Conservation (phyloP, 192 early-diverging fungal species). For the Rhizoclosmatium globosum region DNA sequence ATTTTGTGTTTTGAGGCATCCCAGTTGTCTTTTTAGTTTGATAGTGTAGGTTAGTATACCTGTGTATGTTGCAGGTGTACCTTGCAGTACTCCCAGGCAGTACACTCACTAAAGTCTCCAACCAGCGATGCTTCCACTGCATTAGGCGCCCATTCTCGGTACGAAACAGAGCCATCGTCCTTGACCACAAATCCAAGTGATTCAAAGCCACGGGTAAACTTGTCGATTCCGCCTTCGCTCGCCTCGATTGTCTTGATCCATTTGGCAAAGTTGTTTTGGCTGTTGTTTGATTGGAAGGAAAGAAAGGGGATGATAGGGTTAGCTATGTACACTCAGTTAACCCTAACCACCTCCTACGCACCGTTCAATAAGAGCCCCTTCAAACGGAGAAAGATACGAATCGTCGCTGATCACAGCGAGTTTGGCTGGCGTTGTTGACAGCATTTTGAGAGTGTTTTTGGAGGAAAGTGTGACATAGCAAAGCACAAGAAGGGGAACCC, state of each 20-base stretch:
- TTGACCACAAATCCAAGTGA: conserved; percentile 78
- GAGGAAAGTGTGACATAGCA: not conserved
- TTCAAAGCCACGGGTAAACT: conserved; percentile 84
- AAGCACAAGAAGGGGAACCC: too few species aligned
- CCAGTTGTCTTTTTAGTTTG: conserved; percentile 77
- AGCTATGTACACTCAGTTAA: too few species aligned
- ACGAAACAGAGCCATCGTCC: conserved; percentile 66
- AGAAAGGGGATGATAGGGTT: not conserved
- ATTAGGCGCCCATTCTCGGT: conserved; percentile 97
- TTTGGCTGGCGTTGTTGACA: not conserved
- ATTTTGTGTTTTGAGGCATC: conserved; percentile 76
- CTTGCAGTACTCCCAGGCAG: not conserved
- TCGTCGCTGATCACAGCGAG: conserved; percentile 69
- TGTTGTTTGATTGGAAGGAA: not conserved
- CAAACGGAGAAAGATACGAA: conserved; percentile 82
- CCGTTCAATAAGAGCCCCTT: conserved; percentile 66
- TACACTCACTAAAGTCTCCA: conserved; percentile 90
- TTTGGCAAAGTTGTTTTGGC: conserved; percentile 54
- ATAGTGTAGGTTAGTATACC: not conserved
- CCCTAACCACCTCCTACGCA: conserved; percentile 33
- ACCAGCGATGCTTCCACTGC: conserved; percentile 79
- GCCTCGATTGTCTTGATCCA: conserved; percentile 76
- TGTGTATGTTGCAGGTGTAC: not conserved
- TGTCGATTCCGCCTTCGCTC: conserved; percentile 82
- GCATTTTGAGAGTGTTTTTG: conserved; percentile 9